Conservation (phyloP, 176 grass and related monocot species). For the Olyra latifolia region DNA sequence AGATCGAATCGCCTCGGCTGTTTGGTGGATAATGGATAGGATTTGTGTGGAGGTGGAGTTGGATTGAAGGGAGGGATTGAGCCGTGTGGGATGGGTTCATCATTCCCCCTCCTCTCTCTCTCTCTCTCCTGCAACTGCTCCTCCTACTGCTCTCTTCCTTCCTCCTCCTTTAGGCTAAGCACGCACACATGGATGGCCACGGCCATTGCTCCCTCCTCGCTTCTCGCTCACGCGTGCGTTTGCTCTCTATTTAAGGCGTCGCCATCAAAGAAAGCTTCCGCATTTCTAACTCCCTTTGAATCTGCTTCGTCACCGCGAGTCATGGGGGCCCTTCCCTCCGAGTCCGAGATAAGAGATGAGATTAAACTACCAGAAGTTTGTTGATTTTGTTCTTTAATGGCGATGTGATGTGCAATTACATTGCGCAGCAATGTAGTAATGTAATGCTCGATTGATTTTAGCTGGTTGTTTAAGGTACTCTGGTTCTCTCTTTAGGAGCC, state of each 20-base stretch:
- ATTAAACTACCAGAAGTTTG: neutral
- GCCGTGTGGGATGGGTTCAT: conserved; percentile 39
- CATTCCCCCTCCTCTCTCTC: neutral
- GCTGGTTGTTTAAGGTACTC: too few relatives aligned
- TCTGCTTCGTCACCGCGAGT: neutral
- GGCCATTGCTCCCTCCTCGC: neutral
- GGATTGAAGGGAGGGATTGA: conserved; percentile 84
- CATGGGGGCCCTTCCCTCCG: neutral
- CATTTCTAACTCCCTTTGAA: conserved; percentile 6
- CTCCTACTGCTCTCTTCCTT: neutral
- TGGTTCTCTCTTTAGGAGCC: too few relatives aligned
- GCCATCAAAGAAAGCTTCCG: neutral
- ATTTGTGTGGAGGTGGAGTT: conserved; percentile 60
- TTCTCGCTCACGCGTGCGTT: conserved; percentile 34
- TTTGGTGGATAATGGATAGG: conserved; percentile 35
- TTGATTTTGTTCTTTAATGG: neutral
- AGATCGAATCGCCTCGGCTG: conserved; percentile 23
- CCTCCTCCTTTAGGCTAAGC: too few relatives aligned
- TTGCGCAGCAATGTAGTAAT: too few relatives aligned
- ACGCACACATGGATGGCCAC: neutral
- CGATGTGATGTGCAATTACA: neutral
- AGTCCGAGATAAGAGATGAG: neutral
- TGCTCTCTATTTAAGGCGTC: conserved; percentile 24
- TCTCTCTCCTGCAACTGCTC: neutral
- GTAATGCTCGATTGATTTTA: too few relatives aligned